These are phyloP conservation scores for Pseudoscleropodium purum DNA, from an alignment of 225 moss, liverwort and hornwort genomes.

Conservation along the genomic window DNA sequence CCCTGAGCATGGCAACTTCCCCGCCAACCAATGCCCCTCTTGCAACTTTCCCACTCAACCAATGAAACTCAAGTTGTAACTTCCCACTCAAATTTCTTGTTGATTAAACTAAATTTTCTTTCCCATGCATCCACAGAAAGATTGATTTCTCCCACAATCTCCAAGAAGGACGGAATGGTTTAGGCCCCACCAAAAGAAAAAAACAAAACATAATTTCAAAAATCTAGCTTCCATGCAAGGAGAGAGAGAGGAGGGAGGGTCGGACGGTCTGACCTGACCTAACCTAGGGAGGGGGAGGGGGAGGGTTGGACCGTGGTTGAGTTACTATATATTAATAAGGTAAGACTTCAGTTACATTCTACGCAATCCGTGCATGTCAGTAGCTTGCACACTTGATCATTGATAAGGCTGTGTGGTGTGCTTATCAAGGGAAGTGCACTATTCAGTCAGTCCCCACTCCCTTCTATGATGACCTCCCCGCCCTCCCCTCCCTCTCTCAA, in stretches of 20 bases:
- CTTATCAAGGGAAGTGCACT: constrained; percentile 21
- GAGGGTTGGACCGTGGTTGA: no score
- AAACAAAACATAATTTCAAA: no score
- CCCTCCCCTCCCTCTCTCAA: no score
- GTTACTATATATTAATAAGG: no score
- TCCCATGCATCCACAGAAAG: not conserved
- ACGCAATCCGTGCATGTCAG: not conserved
- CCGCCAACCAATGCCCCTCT: not conserved
- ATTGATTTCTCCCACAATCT: not conserved
- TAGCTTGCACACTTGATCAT: constrained; percentile 26
- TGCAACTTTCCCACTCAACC: not conserved
- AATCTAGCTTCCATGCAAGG: no score
- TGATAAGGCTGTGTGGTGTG: constrained; percentile 24
- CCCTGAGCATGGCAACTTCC: not conserved
- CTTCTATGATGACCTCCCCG: constrained; percentile 5
- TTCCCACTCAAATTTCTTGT: not conserved
- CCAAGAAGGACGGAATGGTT: not conserved
- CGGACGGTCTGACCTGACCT: no score
- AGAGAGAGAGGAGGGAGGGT: no score
- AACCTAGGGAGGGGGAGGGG: no score
- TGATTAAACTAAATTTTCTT: not conserved
- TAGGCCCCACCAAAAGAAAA: no score
- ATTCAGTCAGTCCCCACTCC: constrained; percentile 16
- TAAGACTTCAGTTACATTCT: not conserved
- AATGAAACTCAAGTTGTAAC: no score